Conservation (phyloP, 2,329 filamentous ascomycete genomes). For the Phyllosticta citrichinensis region DNA sequence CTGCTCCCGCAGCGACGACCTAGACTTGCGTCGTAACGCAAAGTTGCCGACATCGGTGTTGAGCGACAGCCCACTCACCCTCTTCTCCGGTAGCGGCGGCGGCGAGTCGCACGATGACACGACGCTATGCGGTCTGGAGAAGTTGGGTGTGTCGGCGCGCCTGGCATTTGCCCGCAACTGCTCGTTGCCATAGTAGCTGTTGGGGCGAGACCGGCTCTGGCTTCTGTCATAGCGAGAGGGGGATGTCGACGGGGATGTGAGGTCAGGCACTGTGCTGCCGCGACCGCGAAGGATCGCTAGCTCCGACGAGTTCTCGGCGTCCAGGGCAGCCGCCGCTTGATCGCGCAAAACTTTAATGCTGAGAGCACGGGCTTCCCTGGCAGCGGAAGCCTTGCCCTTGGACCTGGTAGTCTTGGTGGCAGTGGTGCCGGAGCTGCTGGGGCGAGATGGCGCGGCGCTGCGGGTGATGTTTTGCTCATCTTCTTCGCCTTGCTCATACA, state of each 20-base stretch:
- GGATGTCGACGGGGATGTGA: not conserved
- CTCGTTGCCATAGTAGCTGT: not conserved
- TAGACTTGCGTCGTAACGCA: not conserved
- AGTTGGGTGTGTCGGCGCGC: not conserved
- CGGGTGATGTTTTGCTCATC: not conserved
- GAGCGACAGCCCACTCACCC: not conserved
- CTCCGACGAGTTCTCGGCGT: not conserved
- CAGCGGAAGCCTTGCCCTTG: not conserved
- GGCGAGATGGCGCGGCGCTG: not conserved
- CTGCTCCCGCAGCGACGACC: not conserved
- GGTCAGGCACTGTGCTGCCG: not conserved
- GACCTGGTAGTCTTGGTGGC: not conserved
- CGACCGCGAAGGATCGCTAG: not conserved
- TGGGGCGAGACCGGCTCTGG: not conserved
- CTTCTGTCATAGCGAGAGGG: not conserved
- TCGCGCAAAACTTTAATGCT: not conserved
- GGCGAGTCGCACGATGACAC: not conserved
- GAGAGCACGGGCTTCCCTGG: not conserved
- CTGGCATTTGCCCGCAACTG: not conserved
- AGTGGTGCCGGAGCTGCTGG: not conserved
- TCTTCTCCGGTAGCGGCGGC: not conserved
- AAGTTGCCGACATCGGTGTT: not conserved
- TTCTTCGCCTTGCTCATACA: not conserved
- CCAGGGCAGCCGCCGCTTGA: not conserved
- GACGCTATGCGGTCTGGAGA: conserved; percentile 5